phyloP scores from a whole-genome alignment of 352 stramenopile genomes.

The Phytophthora litchii region DNA sequence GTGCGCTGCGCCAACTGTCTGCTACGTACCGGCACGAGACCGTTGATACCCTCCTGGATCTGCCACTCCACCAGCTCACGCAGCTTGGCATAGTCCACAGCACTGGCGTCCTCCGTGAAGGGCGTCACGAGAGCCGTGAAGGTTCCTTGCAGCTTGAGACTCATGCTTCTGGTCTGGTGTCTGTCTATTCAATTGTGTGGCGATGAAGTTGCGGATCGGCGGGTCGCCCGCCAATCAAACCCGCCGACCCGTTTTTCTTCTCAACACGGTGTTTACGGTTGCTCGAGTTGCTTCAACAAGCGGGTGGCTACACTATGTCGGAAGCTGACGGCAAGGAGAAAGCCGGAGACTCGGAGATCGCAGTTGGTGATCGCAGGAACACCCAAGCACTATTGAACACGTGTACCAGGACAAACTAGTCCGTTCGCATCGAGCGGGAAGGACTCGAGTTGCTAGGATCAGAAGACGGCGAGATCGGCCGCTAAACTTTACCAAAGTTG shows the following conservation, averaged over 20 bases:
- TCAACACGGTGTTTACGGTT: constrained; percentile 30
- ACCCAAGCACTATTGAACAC: constrained; percentile 12
- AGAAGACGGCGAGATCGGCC: too few species aligned
- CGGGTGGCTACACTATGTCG: constrained; percentile 7
- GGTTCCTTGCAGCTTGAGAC: constrained; percentile 72
- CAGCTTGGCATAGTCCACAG: constrained; percentile 94
- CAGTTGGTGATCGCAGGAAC: not conserved
- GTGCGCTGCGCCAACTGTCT: not conserved
- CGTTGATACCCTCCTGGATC: constrained; percentile 94
- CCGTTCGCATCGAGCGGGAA: too few species aligned
- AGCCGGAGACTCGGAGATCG: constrained; percentile 4
- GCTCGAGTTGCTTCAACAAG: constrained; percentile 21
- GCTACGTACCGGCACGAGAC: constrained; percentile 91
- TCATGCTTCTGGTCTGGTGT: constrained; percentile 39
- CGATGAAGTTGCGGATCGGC: constrained; percentile 35
- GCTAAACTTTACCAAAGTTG: too few species aligned
- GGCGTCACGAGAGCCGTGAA: constrained; percentile 96
- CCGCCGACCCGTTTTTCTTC: constrained; percentile 15
- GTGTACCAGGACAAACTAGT: not conserved
- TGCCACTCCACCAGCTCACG: constrained; percentile 93
- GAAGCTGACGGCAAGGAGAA: not conserved
- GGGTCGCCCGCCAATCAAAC: constrained; percentile 14
- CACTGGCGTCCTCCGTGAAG: constrained; percentile 90
- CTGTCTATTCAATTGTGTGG: constrained; percentile 42
- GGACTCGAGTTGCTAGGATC: too few species aligned